Evolutionary conservation across 2,329 filamentous ascomycete species (phyloP), one percentile per base, ranked within the genome.

Genomic region (Monilinia laxa): DNA sequence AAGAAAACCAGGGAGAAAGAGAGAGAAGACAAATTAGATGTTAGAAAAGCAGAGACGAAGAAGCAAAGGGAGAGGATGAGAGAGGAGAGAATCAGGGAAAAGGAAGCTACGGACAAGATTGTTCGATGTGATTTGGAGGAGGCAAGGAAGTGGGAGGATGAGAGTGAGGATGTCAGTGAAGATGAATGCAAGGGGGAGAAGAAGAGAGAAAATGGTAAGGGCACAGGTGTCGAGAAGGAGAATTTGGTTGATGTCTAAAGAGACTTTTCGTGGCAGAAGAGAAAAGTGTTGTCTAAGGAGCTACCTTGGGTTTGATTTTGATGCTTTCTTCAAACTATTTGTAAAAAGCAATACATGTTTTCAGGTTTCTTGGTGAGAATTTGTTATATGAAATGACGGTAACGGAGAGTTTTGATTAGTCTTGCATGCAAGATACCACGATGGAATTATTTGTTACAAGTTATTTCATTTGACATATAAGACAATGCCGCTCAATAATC

Each of bases 71-170:
- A n/a, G 62, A 64, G 53, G 54, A 65, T 52, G 14, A 40, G 40
- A 57, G 49, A 64, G 40, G 58, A 60, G 25, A 64, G 23, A 4
- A 18, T 20, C 11, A 64, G 51, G 51, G 62, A 56, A 3, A 64
- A 45, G 20, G 62, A 56, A 25, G 51, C 14, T 55, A 31, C 18
- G 12, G n/a, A 28, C 2, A 56, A 31, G 25, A 65, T 73, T 57
- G 71, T 74, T 57, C 67, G 68, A 28, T 68, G 70, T 60, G 67
- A 62, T 20, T 65, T 53, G 14, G 71, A 69, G 47, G 70, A 68
- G 47, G 67, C 69, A n/a, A 70, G 66, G 65, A 62, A 58, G 52
- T 75, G 74, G 74, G 74, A 73, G 62, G 73, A 74, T 52, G 72
- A 72, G 66, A 69, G 65, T 62, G 57, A 16, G 3, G 57, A 38